Percentiles rank a stretch among this genome's conserved stretches.
These are phyloP conservation scores for Quercus robur DNA, from an alignment of 306 rosid genomes.

Conservation along the genomic window DNA sequence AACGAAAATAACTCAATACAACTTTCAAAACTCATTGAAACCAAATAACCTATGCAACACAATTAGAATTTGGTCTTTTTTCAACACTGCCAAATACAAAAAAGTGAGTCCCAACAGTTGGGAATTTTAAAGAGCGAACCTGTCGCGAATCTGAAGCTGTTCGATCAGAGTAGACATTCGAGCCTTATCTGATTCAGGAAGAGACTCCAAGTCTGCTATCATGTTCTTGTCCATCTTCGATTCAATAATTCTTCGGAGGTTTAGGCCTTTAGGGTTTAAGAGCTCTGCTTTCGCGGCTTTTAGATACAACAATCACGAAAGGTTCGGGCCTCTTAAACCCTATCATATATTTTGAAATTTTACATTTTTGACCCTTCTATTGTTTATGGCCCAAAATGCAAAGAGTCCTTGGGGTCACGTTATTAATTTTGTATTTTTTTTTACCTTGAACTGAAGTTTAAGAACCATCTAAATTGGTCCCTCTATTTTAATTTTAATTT, in stretches of 20 bases:
- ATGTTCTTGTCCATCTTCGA: conserved; percentile 62
- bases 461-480: no score
- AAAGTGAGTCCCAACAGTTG: neutral
- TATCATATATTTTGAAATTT: neutral
- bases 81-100: neutral
- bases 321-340: conserved; percentile 37
- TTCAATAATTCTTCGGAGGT: neutral
- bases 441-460: no score
- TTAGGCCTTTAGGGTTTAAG: conserved; percentile 54
- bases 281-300: conserved; percentile 5
- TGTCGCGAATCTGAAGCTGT: conserved; percentile 69
- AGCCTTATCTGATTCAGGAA: conserved; percentile 58
- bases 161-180: conserved; percentile 57
- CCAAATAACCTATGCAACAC: neutral
- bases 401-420: no score
- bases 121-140: conserved; percentile 32
- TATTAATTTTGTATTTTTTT: no score
- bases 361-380: no score
- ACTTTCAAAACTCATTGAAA: neutral
- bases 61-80: neutral
- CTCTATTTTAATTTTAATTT: no score
- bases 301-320: no score
- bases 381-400: no score
- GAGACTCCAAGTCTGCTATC: conserved; percentile 41
- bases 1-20: neutral